These are phyloP conservation scores for Termitomyces sp. DNA, from an alignment of 768 basidiomycete species.

Conservation along the genomic window DNA sequence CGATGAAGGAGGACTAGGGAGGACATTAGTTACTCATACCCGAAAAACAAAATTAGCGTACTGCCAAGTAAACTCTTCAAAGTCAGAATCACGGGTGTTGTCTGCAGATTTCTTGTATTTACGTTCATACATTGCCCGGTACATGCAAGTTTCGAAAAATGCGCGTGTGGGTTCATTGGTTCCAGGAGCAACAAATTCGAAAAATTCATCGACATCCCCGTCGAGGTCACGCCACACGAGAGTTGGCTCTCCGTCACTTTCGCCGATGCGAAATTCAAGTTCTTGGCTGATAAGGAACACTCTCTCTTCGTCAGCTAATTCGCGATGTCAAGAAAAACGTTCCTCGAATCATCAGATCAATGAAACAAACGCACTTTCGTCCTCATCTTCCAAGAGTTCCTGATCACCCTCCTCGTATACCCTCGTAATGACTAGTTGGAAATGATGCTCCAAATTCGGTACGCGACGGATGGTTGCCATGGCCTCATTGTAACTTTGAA, in stretches of 20 bases:
- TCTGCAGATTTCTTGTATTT: slow-evolving; percentile 76
- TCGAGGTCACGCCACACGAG: slow-evolving; percentile 91
- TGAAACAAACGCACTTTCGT: slow-evolving; percentile 55
- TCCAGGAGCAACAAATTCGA: slow-evolving; percentile 81
- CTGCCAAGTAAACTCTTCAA: slow-evolving; percentile 81
- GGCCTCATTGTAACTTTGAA: slow-evolving; percentile 83
- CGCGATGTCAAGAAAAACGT: not conserved
- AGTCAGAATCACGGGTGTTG: slow-evolving; percentile 54
- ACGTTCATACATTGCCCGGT: slow-evolving; percentile 94
- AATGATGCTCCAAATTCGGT: slow-evolving; percentile 69
- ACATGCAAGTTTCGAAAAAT: slow-evolving; percentile 92
- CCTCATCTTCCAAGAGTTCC: slow-evolving; percentile 90
- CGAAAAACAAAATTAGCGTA: slow-evolving; percentile 34
- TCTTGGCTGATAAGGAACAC: slow-evolving; percentile 89
- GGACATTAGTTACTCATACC: not conserved
- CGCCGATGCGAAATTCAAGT: slow-evolving; percentile 76
- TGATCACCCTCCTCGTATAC: slow-evolving; percentile 98
- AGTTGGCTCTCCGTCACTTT: slow-evolving; percentile 69
- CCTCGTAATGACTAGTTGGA: slow-evolving; percentile 91
- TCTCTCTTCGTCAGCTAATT: slow-evolving; percentile 86
- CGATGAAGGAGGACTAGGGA: slow-evolving; percentile 29
- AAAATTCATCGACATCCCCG: slow-evolving; percentile 89
- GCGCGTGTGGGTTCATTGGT: slow-evolving; percentile 78
- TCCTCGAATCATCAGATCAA: slow-evolving; percentile 2
- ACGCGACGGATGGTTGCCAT: slow-evolving; percentile 90